Conservation (phyloP, 371 early-diverging fungal genomes). For the Paramicrosporidium saccamoebae region DNA sequence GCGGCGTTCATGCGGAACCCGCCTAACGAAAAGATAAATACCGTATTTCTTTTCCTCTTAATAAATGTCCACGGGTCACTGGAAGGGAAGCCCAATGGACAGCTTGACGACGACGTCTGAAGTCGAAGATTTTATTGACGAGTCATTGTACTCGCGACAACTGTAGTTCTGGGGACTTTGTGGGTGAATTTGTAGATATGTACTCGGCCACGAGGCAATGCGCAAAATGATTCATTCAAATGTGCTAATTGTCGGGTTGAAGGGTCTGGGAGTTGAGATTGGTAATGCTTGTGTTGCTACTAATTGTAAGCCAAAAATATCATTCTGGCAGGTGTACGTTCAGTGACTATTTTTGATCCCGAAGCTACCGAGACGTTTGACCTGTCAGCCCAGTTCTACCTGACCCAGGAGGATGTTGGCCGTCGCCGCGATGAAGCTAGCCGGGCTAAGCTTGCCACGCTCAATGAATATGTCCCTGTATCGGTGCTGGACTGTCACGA, state of each 20-base stretch:
- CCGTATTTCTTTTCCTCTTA: no score
- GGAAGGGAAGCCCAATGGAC: no score
- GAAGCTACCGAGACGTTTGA: constrained; percentile 34
- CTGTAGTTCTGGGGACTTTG: constrained; percentile 6
- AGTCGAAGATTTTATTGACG: no score
- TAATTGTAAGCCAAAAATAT: constrained; percentile 69
- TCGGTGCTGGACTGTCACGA: constrained; percentile 37
- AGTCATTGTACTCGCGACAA: constrained; percentile 14
- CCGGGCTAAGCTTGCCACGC: constrained; percentile 49
- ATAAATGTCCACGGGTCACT: background rate
- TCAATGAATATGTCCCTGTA: constrained; percentile 93
- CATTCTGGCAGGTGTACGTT: constrained; percentile 92
- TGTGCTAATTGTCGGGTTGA: constrained; percentile 82
- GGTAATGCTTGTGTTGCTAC: constrained; percentile 12
- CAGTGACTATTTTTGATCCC: constrained; percentile 75
- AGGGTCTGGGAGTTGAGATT: constrained; percentile 93
- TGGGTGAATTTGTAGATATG: constrained; percentile 27
- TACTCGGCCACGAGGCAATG: constrained; percentile 98
- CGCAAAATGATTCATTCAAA: constrained; percentile 83
- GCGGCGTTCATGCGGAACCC: no score
- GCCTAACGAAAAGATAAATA: no score
- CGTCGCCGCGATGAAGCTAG: constrained; percentile 49
- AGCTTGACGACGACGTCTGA: no score
- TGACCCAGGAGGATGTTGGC: constrained; percentile 61
- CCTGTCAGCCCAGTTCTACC: constrained; percentile 91